These are phyloP conservation scores for Aspergillus ustus DNA, from an alignment of 2,329 filamentous ascomycete genomes.

Conservation along the genomic window DNA sequence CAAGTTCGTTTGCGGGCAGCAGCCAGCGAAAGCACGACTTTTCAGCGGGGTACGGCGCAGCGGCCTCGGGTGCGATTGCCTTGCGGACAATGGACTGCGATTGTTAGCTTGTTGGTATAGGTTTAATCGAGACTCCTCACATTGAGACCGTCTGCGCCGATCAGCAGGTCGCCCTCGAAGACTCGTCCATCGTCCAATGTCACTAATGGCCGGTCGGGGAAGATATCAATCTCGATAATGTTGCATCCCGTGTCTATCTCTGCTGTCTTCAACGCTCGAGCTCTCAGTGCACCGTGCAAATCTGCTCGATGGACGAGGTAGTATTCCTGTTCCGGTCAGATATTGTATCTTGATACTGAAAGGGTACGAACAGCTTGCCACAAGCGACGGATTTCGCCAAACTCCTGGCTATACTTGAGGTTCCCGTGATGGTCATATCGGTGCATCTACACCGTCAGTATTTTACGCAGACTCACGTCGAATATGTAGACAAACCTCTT, in stretches of 20 bases:
- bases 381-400: conserved; percentile 19
- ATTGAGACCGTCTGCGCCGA: conserved; percentile 34
- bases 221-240: conserved; percentile 24
- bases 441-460: conserved; percentile 23
- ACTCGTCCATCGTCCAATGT: conserved; percentile 26
- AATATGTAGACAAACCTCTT: conserved; percentile 23
- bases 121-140: conserved; percentile 13
- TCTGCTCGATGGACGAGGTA: conserved; percentile 49
- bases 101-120: neutral
- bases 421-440: conserved; percentile 23
- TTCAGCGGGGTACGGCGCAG: conserved; percentile 25
- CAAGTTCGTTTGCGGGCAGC: conserved; percentile 24
- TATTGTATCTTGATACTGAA: neutral
- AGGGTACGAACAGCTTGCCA: conserved; percentile 31
- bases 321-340: conserved; percentile 27
- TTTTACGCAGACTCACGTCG: too few species aligned
- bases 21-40: conserved; percentile 36
- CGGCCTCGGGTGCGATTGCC: conserved; percentile 22
- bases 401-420: conserved; percentile 25
- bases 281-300: conserved; percentile 44
- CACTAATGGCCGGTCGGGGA: conserved; percentile 21
- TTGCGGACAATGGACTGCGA: conserved; percentile 30
- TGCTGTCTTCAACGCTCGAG: conserved; percentile 33
- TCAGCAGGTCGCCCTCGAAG: conserved; percentile 28
- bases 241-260: conserved; percentile 29